Percentiles rank a stretch among this genome's conserved stretches.
Conservation (phyloP, 2,329 filamentous ascomycete genomes). For the Neurospora sp. region DNA sequence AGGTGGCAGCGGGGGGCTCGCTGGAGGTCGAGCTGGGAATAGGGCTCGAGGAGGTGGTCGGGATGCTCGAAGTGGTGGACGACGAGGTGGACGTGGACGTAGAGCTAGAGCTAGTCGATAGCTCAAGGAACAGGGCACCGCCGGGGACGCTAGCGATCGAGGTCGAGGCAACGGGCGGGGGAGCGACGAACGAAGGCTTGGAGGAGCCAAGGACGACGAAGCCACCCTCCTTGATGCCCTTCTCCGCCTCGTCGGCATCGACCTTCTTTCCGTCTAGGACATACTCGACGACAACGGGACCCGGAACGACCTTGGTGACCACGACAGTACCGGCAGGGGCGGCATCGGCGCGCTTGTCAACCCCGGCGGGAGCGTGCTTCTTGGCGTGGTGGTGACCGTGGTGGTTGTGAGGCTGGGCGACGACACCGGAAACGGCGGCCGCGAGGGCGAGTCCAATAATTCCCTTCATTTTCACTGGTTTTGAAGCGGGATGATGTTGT, state of each 20-base stretch:
- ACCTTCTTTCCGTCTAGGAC: slow-evolving; percentile 54
- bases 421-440: slow-evolving; percentile 40
- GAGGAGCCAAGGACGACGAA: slow-evolving; percentile 57
- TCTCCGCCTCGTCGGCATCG: slow-evolving; percentile 52
- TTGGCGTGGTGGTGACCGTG: slow-evolving; percentile 50
- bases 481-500: neutral
- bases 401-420: slow-evolving; percentile 50
- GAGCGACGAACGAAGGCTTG: slow-evolving; percentile 40
- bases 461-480: slow-evolving; percentile 35
- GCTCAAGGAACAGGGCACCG: slow-evolving; percentile 16
- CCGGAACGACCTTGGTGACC: slow-evolving; percentile 27
- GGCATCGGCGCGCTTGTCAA: slow-evolving; percentile 35
- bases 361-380: slow-evolving; percentile 37
- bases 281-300: slow-evolving; percentile 60
- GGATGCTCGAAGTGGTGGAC: neutral
- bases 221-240: slow-evolving; percentile 60
- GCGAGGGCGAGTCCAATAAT: slow-evolving; percentile 39
- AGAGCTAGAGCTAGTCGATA: slow-evolving; percentile 8
- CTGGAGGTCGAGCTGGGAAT: slow-evolving; percentile 16
- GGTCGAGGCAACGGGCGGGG: slow-evolving; percentile 23
- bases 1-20: slow-evolving; percentile 19
- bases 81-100: slow-evolving; percentile 19
- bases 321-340: slow-evolving; percentile 39
- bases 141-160: slow-evolving; percentile 23
- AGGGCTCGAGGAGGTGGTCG: neutral